phyloP scores from a whole-genome alignment of 83 land plant genomes.

The Diphasiastrum complanatum region DNA sequence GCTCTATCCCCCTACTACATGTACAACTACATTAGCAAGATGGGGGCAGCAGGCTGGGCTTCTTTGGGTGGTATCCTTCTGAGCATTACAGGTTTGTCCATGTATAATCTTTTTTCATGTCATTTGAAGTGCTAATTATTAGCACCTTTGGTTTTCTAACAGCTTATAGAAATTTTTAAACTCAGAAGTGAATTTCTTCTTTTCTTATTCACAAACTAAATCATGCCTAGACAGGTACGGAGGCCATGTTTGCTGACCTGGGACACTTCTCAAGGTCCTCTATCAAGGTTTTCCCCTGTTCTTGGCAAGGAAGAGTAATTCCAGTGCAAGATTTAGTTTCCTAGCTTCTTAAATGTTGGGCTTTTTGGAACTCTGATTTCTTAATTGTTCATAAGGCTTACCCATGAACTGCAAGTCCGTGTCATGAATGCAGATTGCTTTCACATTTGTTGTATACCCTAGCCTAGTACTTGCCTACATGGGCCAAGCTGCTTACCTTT shows the following conservation, averaged over 20 bases:
- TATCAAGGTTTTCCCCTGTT: slow-evolving; percentile 47
- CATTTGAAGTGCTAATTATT: too few relatives aligned
- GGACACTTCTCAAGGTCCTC: slow-evolving; percentile 77
- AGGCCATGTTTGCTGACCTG: slow-evolving; percentile 96
- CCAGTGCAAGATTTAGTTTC: neutral
- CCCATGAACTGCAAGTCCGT: neutral
- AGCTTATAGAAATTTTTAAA: too few relatives aligned
- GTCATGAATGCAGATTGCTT: slow-evolving; percentile 65
- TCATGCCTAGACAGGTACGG: slow-evolving; percentile 93
- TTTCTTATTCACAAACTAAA: too few relatives aligned
- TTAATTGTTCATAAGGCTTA: neutral
- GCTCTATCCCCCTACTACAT: slow-evolving; percentile 78
- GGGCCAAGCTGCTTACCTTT: slow-evolving; percentile 93
- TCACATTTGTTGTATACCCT: slow-evolving; percentile 68
- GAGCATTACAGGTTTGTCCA: slow-evolving; percentile 67
- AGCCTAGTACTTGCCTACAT: slow-evolving; percentile 73
- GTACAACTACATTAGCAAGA: slow-evolving; percentile 50
- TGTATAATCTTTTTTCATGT: neutral
- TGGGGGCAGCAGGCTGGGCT: slow-evolving; percentile 82
- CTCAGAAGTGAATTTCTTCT: too few relatives aligned
- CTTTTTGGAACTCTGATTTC: too few relatives aligned
- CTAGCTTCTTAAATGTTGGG: too few relatives aligned
- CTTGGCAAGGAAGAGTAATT: neutral
- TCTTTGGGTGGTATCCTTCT: slow-evolving; percentile 88
- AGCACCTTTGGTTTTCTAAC: too few relatives aligned